These are phyloP conservation scores for Geranium brycei DNA, from an alignment of 345 rosid genomes.

Conservation along the genomic window DNA sequence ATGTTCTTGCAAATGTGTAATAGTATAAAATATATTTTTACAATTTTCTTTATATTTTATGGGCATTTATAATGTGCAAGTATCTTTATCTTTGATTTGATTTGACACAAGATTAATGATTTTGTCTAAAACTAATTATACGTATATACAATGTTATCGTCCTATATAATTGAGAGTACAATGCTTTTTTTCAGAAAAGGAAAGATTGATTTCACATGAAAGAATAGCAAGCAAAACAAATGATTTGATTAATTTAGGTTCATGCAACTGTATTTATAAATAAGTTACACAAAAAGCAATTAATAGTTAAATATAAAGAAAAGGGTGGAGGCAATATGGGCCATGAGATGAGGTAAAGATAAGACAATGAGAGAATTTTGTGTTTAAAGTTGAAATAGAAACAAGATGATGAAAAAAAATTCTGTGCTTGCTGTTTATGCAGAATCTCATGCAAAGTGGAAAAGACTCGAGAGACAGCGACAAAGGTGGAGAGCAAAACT, in stretches of 20 bases:
- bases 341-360: not conserved
- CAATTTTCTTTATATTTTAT: too few relatives aligned
- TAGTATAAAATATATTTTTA: too few relatives aligned
- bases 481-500: not conserved
- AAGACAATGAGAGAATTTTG: not conserved
- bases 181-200: too few relatives aligned
- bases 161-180: not conserved
- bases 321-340: not conserved
- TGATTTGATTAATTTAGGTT: not conserved
- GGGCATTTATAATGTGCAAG: too few relatives aligned
- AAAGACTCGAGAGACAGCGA: not conserved
- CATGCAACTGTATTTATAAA: not conserved
- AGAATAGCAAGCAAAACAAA: not conserved
- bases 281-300: too few relatives aligned
- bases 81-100: too few relatives aligned
- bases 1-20: too few relatives aligned
- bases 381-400: not conserved
- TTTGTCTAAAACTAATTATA: too few relatives aligned
- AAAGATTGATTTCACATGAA: not conserved
- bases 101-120: too few relatives aligned
- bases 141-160: too few relatives aligned
- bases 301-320: not conserved
- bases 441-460: not conserved
- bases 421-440: not conserved
- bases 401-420: not conserved